These are phyloP conservation scores for Lepidium aucheri DNA, from an alignment of 345 rosid species.

Conservation along the genomic window DNA sequence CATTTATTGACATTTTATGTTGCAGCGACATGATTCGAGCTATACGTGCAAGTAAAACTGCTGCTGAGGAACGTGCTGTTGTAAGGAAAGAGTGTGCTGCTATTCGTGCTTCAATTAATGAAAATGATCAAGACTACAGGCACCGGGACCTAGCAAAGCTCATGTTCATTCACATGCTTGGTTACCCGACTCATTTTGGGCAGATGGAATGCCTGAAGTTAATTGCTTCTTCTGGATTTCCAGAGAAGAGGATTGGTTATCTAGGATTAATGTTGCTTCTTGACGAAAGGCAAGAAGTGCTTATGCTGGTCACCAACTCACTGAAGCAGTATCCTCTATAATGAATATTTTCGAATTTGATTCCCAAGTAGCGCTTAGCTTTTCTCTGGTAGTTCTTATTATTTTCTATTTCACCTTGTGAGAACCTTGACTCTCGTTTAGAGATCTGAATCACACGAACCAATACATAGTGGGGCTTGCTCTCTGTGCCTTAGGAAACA, in stretches of 20 bases:
- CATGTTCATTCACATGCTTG: conserved; percentile 99
- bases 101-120: conserved; percentile 81
- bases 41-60: conserved; percentile 96
- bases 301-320: conserved; percentile 96
- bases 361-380: not conserved
- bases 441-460: conserved; percentile 90
- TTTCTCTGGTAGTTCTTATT: not conserved
- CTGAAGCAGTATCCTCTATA: conserved; percentile 86
- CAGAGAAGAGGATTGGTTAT: conserved; percentile 97
- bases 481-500: conserved; percentile 96
- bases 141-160: conserved; percentile 95
- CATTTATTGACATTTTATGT: not conserved
- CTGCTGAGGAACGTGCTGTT: conserved; percentile 96
- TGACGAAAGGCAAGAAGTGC: conserved; percentile 97
- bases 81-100: conserved; percentile 96
- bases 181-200: conserved; percentile 98
- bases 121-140: conserved; percentile 79
- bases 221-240: conserved; percentile 91
- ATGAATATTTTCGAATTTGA: conserved; percentile 6
- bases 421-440: conserved; percentile 51
- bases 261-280: conserved; percentile 95
- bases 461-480: conserved; percentile 98
- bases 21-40: conserved; percentile 97
- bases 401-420: not conserved
- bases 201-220: conserved; percentile 95